These are phyloP conservation scores for Vanilla planifolia DNA, from an alignment of 106 monocot genomes.

Conservation along the genomic window DNA sequence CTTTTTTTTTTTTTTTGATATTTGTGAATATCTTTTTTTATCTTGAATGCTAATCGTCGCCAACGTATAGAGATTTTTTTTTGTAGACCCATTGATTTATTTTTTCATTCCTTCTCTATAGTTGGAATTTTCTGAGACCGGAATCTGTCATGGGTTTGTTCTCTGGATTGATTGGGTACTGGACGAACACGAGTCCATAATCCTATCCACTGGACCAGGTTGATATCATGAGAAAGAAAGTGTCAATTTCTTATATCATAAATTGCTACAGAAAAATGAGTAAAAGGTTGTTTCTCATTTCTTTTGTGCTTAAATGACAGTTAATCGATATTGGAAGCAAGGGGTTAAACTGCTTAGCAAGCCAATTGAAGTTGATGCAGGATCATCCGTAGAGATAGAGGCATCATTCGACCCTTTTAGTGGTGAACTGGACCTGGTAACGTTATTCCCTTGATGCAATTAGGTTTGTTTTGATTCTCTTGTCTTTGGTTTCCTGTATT, in stretches of 20 bases:
- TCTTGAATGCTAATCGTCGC: too few relatives aligned
- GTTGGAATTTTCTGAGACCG: slow-evolving; percentile 51
- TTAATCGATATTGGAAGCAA: slow-evolving; percentile 88
- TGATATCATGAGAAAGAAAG: background rate
- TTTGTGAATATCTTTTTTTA: too few relatives aligned
- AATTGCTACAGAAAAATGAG: background rate
- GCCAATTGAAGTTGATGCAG: slow-evolving; percentile 38
- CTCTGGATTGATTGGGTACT: slow-evolving; percentile 97
- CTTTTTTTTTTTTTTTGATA: too few relatives aligned
- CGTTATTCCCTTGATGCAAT: slow-evolving; percentile 12
- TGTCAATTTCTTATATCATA: background rate
- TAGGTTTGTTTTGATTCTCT: too few relatives aligned
- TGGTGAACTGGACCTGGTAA: slow-evolving; percentile 49
- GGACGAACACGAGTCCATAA: slow-evolving; percentile 42
- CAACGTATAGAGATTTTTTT: too few relatives aligned
- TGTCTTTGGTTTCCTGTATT: too few relatives aligned
- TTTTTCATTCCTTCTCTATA: slow-evolving; percentile 30
- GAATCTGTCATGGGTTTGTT: slow-evolving; percentile 89
- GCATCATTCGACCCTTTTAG: slow-evolving; percentile 62
- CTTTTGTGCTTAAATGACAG: slow-evolving; percentile 23
- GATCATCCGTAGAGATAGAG: slow-evolving; percentile 38
- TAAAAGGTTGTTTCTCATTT: background rate
- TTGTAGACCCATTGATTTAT: too few relatives aligned
- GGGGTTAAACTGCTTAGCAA: slow-evolving; percentile 75
- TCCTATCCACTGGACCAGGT: slow-evolving; percentile 88